These are phyloP conservation scores for Paracoccidioides brasiliensis DNA, from an alignment of 2,329 filamentous ascomycete species.

Conservation along the genomic window DNA sequence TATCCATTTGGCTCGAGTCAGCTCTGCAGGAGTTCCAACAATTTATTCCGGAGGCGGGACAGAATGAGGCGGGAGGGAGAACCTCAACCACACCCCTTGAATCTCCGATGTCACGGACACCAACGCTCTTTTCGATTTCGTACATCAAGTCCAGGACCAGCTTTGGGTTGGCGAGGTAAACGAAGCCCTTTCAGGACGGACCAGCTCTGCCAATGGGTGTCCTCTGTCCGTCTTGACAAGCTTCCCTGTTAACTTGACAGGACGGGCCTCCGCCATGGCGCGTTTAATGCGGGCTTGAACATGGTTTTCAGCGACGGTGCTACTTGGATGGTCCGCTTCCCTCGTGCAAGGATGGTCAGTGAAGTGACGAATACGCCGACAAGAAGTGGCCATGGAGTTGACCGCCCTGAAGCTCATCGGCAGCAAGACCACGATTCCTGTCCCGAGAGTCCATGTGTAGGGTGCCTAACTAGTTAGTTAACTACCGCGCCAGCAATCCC, in stretches of 20 bases:
- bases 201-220: slow-evolving; percentile 20
- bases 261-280: slow-evolving; percentile 18
- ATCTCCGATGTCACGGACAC: slow-evolving; percentile 13
- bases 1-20: too few species aligned
- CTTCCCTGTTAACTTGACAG: slow-evolving; percentile 22
- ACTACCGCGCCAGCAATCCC: slow-evolving; percentile 16
- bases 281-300: slow-evolving; percentile 23
- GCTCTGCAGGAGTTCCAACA: too few species aligned
- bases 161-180: slow-evolving; percentile 17
- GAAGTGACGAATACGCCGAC: slow-evolving; percentile 18
- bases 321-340: slow-evolving; percentile 21
- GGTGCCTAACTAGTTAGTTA: too few species aligned
- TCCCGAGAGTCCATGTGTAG: slow-evolving; percentile 18
- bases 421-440: slow-evolving; percentile 16
- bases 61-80: too few species aligned
- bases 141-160: slow-evolving; percentile 12
- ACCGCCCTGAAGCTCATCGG: slow-evolving; percentile 16
- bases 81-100: not conserved
- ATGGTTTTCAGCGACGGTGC: slow-evolving; percentile 20
- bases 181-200: slow-evolving; percentile 10
- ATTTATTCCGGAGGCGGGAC: too few species aligned
- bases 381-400: slow-evolving; percentile 23
- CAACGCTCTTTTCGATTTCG: slow-evolving; percentile 13
- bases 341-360: slow-evolving; percentile 18
- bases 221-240: slow-evolving; percentile 22